phyloP scores from a whole-genome alignment of 345 rosid species.

The Euphorbia pulcherrima region DNA sequence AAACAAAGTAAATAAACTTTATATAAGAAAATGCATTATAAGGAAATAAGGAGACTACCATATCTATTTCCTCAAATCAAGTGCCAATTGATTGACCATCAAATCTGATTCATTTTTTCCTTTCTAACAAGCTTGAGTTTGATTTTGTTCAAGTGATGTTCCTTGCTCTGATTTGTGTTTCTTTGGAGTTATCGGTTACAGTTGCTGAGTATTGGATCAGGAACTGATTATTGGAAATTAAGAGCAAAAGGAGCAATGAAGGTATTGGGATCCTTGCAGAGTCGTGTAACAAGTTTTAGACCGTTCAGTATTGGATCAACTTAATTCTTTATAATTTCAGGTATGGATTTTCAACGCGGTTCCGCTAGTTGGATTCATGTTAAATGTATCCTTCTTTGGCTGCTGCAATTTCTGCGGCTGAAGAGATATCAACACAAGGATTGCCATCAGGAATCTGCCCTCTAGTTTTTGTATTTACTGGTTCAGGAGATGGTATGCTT shows the following conservation, averaged over 20 bases:
- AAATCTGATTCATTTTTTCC: no score
- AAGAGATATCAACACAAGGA: conserved; percentile 75
- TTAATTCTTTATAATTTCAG: conserved; percentile 50
- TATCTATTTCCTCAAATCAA: no score
- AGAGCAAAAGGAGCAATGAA: conserved; percentile 51
- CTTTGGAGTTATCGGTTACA: background rate
- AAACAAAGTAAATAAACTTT: no score
- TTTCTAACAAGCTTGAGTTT: no score
- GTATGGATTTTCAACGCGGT: conserved; percentile 83
- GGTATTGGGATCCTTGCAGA: conserved; percentile 81
- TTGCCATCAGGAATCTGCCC: conserved; percentile 78
- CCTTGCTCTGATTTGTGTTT: background rate
- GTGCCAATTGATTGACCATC: no score
- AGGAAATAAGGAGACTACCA: no score
- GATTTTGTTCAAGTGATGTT: background rate
- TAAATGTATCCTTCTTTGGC: conserved; percentile 83
- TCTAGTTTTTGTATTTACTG: conserved; percentile 72
- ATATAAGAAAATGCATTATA: no score
- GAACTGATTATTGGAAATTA: background rate
- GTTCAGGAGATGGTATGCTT: conserved; percentile 64
- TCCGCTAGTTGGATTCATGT: conserved; percentile 69
- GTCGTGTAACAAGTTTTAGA: conserved; percentile 63
- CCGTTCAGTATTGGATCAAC: no score
- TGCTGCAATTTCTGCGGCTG: conserved; percentile 78
- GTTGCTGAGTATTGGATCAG: background rate